These are phyloP conservation scores for Sporothrix mexicana DNA, from an alignment of 2,329 filamentous ascomycete species.

Conservation along the genomic window DNA sequence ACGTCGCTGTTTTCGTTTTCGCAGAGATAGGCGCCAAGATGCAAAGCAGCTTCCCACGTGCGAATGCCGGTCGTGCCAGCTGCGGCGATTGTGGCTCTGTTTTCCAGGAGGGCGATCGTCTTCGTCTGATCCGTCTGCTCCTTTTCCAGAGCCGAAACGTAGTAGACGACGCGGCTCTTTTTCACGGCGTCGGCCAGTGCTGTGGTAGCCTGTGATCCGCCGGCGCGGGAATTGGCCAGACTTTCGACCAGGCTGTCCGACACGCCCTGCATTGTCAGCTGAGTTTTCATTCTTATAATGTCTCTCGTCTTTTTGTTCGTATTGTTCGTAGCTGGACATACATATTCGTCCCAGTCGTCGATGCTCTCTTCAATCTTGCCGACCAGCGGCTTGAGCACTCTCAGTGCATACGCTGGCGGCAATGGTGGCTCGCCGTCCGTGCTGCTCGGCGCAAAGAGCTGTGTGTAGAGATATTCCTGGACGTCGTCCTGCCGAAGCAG, in stretches of 20 bases:
- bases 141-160: conserved; percentile 48
- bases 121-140: not conserved
- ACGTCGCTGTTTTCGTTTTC: conserved; percentile 45
- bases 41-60: conserved; percentile 81
- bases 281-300: not conserved
- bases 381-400: conserved; percentile 75
- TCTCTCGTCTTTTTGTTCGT: not conserved
- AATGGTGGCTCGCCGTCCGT: conserved; percentile 57
- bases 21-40: conserved; percentile 72
- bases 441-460: conserved; percentile 46
- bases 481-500: conserved; percentile 64
- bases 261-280: conserved; percentile 66
- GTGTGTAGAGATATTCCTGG: conserved; percentile 67
- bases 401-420: conserved; percentile 71
- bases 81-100: conserved; percentile 70
- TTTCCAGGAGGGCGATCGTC: conserved; percentile 69
- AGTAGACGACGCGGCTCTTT: conserved; percentile 77
- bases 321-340: conserved; percentile 56
- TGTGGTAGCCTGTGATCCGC: conserved; percentile 55
- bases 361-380: conserved; percentile 74
- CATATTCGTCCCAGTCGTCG: conserved; percentile 83
- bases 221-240: conserved; percentile 68
- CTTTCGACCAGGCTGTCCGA: conserved; percentile 78
- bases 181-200: conserved; percentile 64
- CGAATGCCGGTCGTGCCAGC: conserved; percentile 76